Base-by-base conservation (phyloP, 352 stramenopile species). In the Pythium biforme region DNA sequence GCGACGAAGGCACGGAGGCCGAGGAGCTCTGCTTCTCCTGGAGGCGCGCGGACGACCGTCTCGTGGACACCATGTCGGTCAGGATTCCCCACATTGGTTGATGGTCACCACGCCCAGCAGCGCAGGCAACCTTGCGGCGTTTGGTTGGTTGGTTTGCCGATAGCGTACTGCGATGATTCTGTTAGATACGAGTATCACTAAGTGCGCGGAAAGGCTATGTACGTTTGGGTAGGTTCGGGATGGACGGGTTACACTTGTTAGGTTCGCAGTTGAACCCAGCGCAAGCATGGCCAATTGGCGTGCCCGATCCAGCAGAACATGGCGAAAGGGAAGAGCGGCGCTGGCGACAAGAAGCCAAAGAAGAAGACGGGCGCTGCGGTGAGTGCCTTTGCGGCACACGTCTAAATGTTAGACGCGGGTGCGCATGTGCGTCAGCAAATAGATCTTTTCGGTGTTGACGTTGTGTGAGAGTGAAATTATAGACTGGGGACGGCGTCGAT, bases 51-150 rank as follows among this genome's bases (percentile, higher is more conserved):
- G 79, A 85, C 54, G 75, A 81, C 26, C 82, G 59, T 62, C 82
- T 77, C 54, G 82, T 91, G 39, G 76, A 70, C 45, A 91, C 82
- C 82, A 91, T 91, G 17, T 72, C 53, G 41, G 55, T 72, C 43
- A 72, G 23, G 43, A 68, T 55, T 34, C 59, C 59, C 66, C 66
- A 72, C 66, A 72, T 72, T 31, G 29, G 60, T 62, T 67, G 55
- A 64, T 69, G 48, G 55, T 51, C 59, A 59, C 22, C 6, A 15
- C 23, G 26, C 26, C 17, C 23, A n/a, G 19, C n/a, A 20, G 20
- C 2, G 37, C 15, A 15, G 34, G 41, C 26, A 3, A 9, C 12
- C 34, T 9, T 11, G 40, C 10, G 50, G 20, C 46, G 17, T 45
- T 66, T 64, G 66, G 66, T 68, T 48, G 63, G 50, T 59, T 40